These are phyloP conservation scores for Clarireedia monteithiana DNA, from an alignment of 2,329 filamentous ascomycete species.

Conservation along the genomic window DNA sequence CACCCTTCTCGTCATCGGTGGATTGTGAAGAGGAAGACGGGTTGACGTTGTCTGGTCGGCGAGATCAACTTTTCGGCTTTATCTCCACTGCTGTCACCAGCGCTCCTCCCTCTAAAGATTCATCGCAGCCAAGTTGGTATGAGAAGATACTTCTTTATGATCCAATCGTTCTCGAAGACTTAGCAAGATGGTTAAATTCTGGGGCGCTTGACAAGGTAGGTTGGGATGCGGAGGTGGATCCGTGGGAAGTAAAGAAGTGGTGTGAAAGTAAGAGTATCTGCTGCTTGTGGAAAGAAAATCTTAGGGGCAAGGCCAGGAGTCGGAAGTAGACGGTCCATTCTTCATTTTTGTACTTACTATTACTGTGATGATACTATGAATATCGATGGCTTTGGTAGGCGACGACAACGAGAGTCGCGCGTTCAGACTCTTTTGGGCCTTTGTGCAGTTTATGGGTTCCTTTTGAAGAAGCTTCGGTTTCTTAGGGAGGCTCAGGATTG, in stretches of 20 bases:
- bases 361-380: too few species aligned
- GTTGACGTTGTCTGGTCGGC: constrained; percentile 32
- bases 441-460: too few species aligned
- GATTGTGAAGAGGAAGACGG: constrained; percentile 10
- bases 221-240: constrained; percentile 56
- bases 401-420: too few species aligned
- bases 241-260: constrained; percentile 73
- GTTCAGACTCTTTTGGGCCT: too few species aligned
- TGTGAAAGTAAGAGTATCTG: constrained; percentile 83
- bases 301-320: constrained; percentile 22
- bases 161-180: constrained; percentile 78
- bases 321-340: constrained; percentile 14
- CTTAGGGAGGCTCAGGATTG: too few species aligned
- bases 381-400: too few species aligned
- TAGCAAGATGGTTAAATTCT: constrained; percentile 74
- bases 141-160: constrained; percentile 94
- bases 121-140: constrained; percentile 61
- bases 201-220: constrained; percentile 55
- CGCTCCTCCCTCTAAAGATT: constrained; percentile 42
- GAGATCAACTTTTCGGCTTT: constrained; percentile 40
- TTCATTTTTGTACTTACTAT: too few species aligned
- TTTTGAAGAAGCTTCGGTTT: too few species aligned
- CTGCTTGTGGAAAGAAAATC: constrained; percentile 56
- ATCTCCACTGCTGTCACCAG: constrained; percentile 49
- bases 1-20: constrained; percentile 6